Conservation (phyloP, 2,329 filamentous ascomycete species). For the Phyllachora maydis region DNA sequence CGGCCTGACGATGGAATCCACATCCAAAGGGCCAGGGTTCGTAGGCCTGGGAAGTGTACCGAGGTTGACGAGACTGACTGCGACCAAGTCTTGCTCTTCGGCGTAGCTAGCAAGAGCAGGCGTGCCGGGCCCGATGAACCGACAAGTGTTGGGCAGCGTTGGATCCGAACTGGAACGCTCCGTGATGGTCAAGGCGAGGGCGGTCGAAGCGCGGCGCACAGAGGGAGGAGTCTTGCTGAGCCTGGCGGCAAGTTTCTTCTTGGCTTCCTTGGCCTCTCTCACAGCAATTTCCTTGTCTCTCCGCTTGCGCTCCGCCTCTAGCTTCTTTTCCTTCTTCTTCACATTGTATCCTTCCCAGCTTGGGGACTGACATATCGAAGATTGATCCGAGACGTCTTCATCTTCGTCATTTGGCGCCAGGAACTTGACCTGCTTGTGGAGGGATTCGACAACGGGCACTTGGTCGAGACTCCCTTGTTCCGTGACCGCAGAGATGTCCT, state of each 20-base stretch:
- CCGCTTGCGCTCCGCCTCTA: conserved; percentile 16
- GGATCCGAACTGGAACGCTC: conserved; percentile 9
- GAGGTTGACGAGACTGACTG: too few species aligned
- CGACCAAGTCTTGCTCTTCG: too few species aligned
- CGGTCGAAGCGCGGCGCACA: conserved; percentile 4
- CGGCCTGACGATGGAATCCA: too few species aligned
- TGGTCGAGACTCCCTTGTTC: conserved; percentile 4
- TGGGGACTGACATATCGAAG: conserved; percentile 38
- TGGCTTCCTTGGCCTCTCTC: conserved; percentile 15
- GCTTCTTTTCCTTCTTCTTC: conserved; percentile 30
- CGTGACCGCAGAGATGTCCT: conserved; percentile 2
- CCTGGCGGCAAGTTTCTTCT: conserved; percentile 13
- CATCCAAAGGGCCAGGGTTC: too few species aligned
- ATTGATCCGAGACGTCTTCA: conserved; percentile 16
- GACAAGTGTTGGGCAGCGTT: conserved; percentile 4
- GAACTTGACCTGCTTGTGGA: conserved; percentile 19
- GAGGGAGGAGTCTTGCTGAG: conserved; percentile 16
- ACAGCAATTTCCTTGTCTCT: conserved; percentile 19
- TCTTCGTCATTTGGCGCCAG: conserved; percentile 12
- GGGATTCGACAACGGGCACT: conserved; percentile 6
- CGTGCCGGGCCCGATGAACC: too few species aligned
- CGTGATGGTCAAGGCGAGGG: conserved; percentile 3
- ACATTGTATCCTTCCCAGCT: conserved; percentile 37
- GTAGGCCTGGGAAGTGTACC: too few species aligned
- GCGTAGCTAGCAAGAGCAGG: too few species aligned